A percentile compares a stretch with the other conserved stretches of the same genome.
Evolutionary conservation across 192 early-diverging fungal species (phyloP).

Genomic region (Rhizophagus clarus): DNA sequence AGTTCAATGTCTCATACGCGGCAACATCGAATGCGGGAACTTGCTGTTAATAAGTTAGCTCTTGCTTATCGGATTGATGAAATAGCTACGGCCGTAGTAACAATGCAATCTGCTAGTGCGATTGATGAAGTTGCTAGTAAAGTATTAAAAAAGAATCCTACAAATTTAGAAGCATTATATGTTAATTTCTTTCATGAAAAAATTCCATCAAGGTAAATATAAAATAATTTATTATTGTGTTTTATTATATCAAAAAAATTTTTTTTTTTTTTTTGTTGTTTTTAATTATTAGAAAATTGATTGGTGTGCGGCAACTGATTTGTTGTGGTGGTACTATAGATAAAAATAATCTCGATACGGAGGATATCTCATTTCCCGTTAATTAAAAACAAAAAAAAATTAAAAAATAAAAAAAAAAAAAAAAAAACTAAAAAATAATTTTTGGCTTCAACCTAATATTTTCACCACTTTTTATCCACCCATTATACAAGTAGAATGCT

Average conservation of each 20-base stretch:
- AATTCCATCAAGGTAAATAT: conserved; percentile 30
- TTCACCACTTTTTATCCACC: conserved; percentile 12
- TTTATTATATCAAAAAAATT: neutral
- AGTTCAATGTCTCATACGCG: conserved; percentile 30
- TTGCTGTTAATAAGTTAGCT: conserved; percentile 31
- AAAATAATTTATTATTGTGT: neutral
- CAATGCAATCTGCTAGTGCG: conserved; percentile 28
- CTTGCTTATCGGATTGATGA: conserved; percentile 31
- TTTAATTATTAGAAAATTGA: neutral
- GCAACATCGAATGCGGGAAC: conserved; percentile 28
- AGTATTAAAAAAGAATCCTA: conserved; percentile 24
- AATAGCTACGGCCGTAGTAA: conserved; percentile 25
- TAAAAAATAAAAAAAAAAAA: no score
- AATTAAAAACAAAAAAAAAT: neutral
- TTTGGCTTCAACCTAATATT: conserved; percentile 24
- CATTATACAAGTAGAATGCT: conserved; percentile 31
- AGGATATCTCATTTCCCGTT: neutral
- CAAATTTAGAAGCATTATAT: conserved; percentile 27
- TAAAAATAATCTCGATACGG: conserved; percentile 9
- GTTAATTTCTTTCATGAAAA: conserved; percentile 33
- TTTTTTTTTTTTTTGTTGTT: neutral
- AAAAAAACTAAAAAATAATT: no score
- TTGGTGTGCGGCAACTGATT: neutral
- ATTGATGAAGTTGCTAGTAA: conserved; percentile 32
- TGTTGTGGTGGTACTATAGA: conserved; percentile 15